These are phyloP conservation scores for Stachybotrys echinatus DNA, from an alignment of 2,329 filamentous ascomycete species.

Conservation along the genomic window DNA sequence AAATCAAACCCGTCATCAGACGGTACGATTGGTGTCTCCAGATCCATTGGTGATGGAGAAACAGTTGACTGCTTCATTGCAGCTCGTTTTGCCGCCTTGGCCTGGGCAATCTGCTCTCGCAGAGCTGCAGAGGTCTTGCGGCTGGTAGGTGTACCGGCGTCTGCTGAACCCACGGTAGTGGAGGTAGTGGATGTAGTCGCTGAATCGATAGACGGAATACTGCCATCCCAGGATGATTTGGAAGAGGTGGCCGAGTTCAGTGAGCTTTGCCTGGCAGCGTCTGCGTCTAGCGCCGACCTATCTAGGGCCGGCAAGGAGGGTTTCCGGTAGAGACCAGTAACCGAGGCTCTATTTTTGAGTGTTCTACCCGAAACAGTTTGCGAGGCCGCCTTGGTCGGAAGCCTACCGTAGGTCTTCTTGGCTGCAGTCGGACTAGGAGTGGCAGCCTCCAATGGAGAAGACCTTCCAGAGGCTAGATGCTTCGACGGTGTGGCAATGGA, in stretches of 20 bases:
- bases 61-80: slow-evolving; percentile 29
- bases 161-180: slow-evolving; percentile 6
- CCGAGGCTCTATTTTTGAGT: slow-evolving; percentile 45
- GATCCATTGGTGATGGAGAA: slow-evolving; percentile 3
- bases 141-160: slow-evolving; percentile 17
- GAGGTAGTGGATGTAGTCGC: slow-evolving; percentile 8
- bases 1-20: slow-evolving; percentile 42
- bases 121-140: slow-evolving; percentile 73
- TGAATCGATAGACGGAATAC: slow-evolving; percentile 15
- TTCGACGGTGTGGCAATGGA: slow-evolving; percentile 5
- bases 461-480: slow-evolving; percentile 17
- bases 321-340: slow-evolving; percentile 50
- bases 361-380: slow-evolving; percentile 42
- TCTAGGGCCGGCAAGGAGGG: slow-evolving; percentile 41
- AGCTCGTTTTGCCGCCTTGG: slow-evolving; percentile 73
- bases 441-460: slow-evolving; percentile 16
- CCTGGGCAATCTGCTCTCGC: slow-evolving; percentile 87
- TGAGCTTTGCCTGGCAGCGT: slow-evolving; percentile 7
- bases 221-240: slow-evolving; percentile 22
- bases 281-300: slow-evolving; percentile 9
- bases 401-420: slow-evolving; percentile 20
- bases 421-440: slow-evolving; percentile 29
- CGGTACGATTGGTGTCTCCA: slow-evolving; percentile 34
- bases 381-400: slow-evolving; percentile 33
- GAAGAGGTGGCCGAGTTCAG: slow-evolving; percentile 11